Evolutionary conservation across 176 grass and related monocot species (phyloP).

Genomic region (Dendrocalamus sinicus): DNA sequence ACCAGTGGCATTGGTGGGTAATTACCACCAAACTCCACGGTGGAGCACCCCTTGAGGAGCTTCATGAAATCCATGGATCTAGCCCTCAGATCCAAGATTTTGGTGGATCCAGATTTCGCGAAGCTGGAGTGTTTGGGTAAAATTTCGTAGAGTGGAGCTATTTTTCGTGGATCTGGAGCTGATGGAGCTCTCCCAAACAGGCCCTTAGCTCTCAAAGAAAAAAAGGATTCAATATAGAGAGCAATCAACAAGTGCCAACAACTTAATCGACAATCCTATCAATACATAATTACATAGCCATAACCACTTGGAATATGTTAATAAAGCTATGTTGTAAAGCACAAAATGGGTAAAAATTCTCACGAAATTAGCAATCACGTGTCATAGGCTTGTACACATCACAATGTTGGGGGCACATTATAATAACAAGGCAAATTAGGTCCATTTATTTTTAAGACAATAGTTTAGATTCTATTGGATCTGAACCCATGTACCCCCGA

Average conservation of each 20-base stretch:
- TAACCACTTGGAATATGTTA: not conserved
- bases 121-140: too few relatives aligned
- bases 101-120: too few relatives aligned
- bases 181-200: too few relatives aligned
- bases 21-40: too few relatives aligned
- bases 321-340: not conserved
- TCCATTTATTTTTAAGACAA: not conserved
- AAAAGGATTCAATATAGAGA: constrained; percentile 5
- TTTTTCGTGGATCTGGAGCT: too few relatives aligned
- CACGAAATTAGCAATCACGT: not conserved
- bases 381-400: not conserved
- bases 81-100: too few relatives aligned
- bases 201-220: not conserved
- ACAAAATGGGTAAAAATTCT: not conserved
- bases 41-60: too few relatives aligned
- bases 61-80: too few relatives aligned
- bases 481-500: not conserved
- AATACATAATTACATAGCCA: not conserved
- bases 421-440: not conserved
- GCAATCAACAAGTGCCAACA: not conserved
- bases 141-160: too few relatives aligned
- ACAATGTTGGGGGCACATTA: not conserved
- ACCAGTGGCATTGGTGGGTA: too few relatives aligned
- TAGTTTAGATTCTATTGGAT: not conserved
- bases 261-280: not conserved